A percentile compares a stretch with the other conserved stretches of the same genome.
phyloP scores from a whole-genome alignment of 1,284 basidiomycete species.

The Flammula alnicola region DNA sequence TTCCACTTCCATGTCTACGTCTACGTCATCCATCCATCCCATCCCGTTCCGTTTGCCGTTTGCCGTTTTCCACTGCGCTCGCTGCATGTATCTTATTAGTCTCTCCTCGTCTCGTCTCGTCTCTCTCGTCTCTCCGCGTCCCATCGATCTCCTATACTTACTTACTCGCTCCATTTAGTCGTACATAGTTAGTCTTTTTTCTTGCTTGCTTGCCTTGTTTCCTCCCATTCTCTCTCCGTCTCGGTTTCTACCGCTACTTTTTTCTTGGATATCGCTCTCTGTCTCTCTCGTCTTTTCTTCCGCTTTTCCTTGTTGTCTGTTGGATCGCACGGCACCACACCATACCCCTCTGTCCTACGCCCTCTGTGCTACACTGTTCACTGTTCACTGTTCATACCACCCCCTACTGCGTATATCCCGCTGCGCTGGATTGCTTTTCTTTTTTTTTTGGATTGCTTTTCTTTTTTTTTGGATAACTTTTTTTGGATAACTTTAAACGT shows the following conservation, averaged over 20 bases:
- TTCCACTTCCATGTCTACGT: too few relatives aligned
- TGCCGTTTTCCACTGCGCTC: too few relatives aligned
- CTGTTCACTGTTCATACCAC: too few relatives aligned
- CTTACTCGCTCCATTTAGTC: neutral
- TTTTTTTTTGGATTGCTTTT: neutral
- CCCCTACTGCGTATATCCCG: too few relatives aligned
- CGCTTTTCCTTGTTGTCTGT: too few relatives aligned
- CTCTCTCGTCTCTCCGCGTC: neutral
- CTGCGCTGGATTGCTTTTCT: neutral
- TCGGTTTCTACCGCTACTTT: too few relatives aligned
- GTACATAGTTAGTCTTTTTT: neutral
- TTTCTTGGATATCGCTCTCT: neutral
- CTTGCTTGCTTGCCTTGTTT: neutral
- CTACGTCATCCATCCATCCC: too few relatives aligned
- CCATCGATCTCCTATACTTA: neutral
- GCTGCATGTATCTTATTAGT: conserved; percentile 9
- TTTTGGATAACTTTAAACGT: too few relatives aligned
- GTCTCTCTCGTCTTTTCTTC: neutral
- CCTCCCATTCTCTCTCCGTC: neutral
- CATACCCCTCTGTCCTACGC: too few relatives aligned
- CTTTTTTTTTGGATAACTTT: neutral
- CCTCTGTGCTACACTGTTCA: too few relatives aligned
- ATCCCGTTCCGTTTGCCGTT: too few relatives aligned
- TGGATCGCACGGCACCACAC: too few relatives aligned
- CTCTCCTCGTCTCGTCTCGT: neutral